These are phyloP conservation scores for Cercospora zeae-maydis DNA, from an alignment of 2,329 filamentous ascomycete genomes.

Conservation along the genomic window DNA sequence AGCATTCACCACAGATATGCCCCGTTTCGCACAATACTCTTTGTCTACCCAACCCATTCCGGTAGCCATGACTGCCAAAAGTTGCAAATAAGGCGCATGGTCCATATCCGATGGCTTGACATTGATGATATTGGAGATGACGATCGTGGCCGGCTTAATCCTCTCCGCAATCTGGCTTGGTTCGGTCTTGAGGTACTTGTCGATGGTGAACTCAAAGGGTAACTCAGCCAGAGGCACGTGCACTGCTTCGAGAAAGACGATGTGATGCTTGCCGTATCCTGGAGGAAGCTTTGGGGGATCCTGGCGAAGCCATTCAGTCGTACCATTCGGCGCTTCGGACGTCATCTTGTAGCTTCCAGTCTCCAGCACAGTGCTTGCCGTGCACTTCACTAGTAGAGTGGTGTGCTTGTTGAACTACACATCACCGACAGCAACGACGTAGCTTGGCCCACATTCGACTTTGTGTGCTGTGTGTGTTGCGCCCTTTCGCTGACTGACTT, in stretches of 20 bases:
- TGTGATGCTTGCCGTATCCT: constrained; percentile 24
- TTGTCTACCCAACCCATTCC: constrained; percentile 27
- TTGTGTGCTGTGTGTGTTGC: neutral
- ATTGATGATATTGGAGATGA: constrained; percentile 22
- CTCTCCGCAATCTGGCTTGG: constrained; percentile 26
- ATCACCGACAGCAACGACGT: neutral
- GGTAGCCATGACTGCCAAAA: constrained; percentile 22
- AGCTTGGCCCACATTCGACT: neutral
- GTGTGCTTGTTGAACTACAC: neutral
- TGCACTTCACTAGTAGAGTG: neutral
- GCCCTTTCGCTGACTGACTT: neutral
- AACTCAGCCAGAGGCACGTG: constrained; percentile 20
- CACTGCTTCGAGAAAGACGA: constrained; percentile 24
- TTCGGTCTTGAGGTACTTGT: constrained; percentile 29
- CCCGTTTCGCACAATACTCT: constrained; percentile 20
- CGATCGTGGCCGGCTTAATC: constrained; percentile 24
- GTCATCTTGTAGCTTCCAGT: neutral
- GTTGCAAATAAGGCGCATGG: constrained; percentile 20
- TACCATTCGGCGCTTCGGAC: neutral
- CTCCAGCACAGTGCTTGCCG: neutral
- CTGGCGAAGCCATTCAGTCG: constrained; percentile 15
- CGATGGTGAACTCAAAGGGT: constrained; percentile 22
- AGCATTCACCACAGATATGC: constrained; percentile 20
- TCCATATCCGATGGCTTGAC: constrained; percentile 25
- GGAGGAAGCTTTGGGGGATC: constrained; percentile 18